A percentile compares a stretch with the other conserved stretches of the same genome.
phyloP scores from a whole-genome alignment of 2,329 filamentous ascomycete genomes.

The Calonectria hongkongensis region DNA sequence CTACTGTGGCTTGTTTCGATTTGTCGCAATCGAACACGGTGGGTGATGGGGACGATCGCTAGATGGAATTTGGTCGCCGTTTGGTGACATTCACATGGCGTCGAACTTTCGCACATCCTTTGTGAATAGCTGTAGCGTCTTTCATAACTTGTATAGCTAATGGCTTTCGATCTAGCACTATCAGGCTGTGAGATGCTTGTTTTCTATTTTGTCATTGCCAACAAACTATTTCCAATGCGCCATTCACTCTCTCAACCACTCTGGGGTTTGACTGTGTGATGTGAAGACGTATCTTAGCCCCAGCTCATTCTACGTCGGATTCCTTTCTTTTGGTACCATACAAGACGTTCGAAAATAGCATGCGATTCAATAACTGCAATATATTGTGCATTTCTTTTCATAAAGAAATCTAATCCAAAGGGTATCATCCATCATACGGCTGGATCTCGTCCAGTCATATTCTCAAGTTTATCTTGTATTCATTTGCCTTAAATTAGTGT shows the following conservation, averaged over 20 bases:
- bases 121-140: neutral
- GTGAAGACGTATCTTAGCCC: neutral
- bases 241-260: neutral
- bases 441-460: neutral
- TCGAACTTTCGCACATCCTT: neutral
- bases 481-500: neutral
- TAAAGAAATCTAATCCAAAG: slow-evolving; percentile 14
- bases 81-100: neutral
- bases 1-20: slow-evolving; percentile 14
- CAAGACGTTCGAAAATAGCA: neutral
- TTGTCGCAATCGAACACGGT: neutral
- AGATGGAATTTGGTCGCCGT: neutral
- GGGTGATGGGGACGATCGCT: neutral
- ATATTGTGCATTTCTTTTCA: neutral
- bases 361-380: neutral
- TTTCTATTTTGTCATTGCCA: neutral
- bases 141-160: neutral
- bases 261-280: neutral
- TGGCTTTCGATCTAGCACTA: neutral
- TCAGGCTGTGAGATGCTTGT: neutral
- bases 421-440: slow-evolving; percentile 30
- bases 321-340: neutral
- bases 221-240: neutral
- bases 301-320: neutral
- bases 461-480: neutral